Evolutionary conservation across 495 filamentous ascomycete genomes (phyloP).

Genomic region (Daldinia loculata): DNA sequence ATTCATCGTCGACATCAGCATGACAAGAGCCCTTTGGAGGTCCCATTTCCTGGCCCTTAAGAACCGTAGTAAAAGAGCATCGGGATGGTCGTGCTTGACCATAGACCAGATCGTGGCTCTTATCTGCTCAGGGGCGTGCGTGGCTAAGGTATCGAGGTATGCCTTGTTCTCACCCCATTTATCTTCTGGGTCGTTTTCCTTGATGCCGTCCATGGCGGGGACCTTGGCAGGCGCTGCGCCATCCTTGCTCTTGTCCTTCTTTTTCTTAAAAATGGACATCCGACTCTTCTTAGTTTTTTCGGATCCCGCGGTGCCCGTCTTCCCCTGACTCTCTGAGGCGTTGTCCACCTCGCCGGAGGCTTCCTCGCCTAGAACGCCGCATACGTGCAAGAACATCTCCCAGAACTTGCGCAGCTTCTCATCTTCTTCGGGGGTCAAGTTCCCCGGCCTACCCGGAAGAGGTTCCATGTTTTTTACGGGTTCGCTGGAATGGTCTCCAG

Average conservation of each 20-base stretch:
- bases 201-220: constrained; percentile 48
- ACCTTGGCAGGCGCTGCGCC: constrained; percentile 42
- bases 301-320: constrained; percentile 39
- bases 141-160: constrained; percentile 80
- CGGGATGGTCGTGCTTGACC: constrained; percentile 95
- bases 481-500: constrained; percentile 7
- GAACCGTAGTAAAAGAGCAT: constrained; percentile 87
- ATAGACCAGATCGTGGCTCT: constrained; percentile 90
- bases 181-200: constrained; percentile 73
- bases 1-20: constrained; percentile 93
- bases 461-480: constrained; percentile 48
- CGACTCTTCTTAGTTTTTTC: constrained; percentile 79
- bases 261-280: constrained; percentile 69
- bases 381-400: constrained; percentile 78
- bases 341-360: constrained; percentile 39
- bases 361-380: constrained; percentile 66
- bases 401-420: constrained; percentile 89
- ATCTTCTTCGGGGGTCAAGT: constrained; percentile 87
- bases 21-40: constrained; percentile 88
- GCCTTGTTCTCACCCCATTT: constrained; percentile 92
- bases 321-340: constrained; percentile 38
- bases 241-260: constrained; percentile 66
- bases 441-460: constrained; percentile 82
- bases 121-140: constrained; percentile 78
- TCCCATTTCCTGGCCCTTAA: constrained; percentile 96